Conservation (phyloP, 352 stramenopile genomes). For the Phytophthora boehmeriae region DNA sequence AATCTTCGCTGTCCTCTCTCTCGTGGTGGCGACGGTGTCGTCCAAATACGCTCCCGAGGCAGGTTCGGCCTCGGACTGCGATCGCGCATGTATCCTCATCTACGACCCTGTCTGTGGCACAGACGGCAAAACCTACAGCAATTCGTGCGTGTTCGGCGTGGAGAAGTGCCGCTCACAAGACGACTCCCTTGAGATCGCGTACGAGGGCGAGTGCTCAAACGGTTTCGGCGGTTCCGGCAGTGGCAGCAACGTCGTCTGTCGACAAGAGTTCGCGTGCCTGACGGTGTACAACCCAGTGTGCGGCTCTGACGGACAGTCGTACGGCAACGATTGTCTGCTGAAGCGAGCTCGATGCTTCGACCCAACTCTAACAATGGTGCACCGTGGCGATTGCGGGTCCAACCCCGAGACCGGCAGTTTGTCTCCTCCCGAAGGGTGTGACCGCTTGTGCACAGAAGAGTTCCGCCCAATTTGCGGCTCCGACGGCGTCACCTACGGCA, state of each 20-base stretch:
- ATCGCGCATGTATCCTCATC: conserved; percentile 25
- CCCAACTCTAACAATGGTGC: conserved; percentile 22
- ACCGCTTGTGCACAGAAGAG: conserved; percentile 33
- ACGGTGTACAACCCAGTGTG: conserved; percentile 44
- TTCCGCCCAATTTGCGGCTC: conserved; percentile 49
- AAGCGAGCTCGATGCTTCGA: conserved; percentile 29
- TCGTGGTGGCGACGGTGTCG: neutral
- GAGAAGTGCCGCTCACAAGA: conserved; percentile 37
- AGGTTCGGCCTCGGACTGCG: conserved; percentile 12
- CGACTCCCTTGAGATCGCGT: conserved; percentile 29
- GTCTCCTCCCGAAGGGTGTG: conserved; percentile 9
- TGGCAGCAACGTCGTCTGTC: conserved; percentile 10
- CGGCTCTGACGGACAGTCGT: conserved; percentile 49
- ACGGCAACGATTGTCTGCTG: conserved; percentile 52
- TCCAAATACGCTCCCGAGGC: conserved; percentile 1
- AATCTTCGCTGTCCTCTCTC: neutral
- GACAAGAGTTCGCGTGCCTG: conserved; percentile 33
- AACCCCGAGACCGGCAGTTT: conserved; percentile 7
- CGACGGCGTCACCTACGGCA: conserved; percentile 56
- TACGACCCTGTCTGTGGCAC: conserved; percentile 60
- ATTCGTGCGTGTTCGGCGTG: conserved; percentile 52
- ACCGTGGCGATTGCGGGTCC: conserved; percentile 24
- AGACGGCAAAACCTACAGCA: conserved; percentile 58
- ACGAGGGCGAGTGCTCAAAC: conserved; percentile 30
- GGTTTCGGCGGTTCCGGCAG: conserved; percentile 2